phyloP scores from a whole-genome alignment of 2,329 filamentous ascomycete species.

The Aspergillus pseudotamarii region DNA sequence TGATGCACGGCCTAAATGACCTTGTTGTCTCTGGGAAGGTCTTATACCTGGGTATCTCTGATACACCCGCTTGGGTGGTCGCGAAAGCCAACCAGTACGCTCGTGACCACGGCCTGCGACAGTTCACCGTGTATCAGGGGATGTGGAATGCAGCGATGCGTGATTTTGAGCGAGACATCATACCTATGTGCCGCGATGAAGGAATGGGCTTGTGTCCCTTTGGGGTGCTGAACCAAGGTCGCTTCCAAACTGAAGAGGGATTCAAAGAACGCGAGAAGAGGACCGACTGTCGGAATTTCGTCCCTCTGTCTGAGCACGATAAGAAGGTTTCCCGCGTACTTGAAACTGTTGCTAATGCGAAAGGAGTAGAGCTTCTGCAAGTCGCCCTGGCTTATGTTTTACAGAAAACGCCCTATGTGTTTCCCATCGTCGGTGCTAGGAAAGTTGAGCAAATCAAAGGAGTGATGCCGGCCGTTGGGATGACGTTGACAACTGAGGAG shows the following conservation, averaged over 20 bases:
- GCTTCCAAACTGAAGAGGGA: constrained; percentile 46
- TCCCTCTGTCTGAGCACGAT: constrained; percentile 15
- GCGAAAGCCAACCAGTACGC: constrained; percentile 60
- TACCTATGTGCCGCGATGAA: constrained; percentile 65
- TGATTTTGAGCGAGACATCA: constrained; percentile 70
- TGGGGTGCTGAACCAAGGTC: constrained; percentile 41
- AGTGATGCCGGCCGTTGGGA: constrained; percentile 57
- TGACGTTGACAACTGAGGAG: constrained; percentile 56
- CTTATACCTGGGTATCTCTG: constrained; percentile 67
- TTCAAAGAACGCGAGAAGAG: constrained; percentile 30
- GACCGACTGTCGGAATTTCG: constrained; percentile 25
- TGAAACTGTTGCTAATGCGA: constrained; percentile 6
- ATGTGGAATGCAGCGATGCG: constrained; percentile 63
- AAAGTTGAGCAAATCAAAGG: constrained; percentile 54
- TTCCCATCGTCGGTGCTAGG: constrained; percentile 56
- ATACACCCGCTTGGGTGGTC: constrained; percentile 68
- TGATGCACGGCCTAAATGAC: constrained; percentile 69
- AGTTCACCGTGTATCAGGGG: constrained; percentile 71
- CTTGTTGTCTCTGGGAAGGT: constrained; percentile 65
- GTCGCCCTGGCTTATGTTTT: constrained; percentile 55
- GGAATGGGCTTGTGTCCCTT: constrained; percentile 64
- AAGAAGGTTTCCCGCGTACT: constrained; percentile 17
- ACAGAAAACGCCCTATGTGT: constrained; percentile 52
- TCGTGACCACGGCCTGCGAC: constrained; percentile 67
- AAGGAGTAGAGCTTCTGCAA: constrained; percentile 12